A percentile compares a stretch with the other conserved stretches of the same genome.
Conservation (phyloP, 2,329 filamentous ascomycete species). For the Colletotrichum coccodes region DNA sequence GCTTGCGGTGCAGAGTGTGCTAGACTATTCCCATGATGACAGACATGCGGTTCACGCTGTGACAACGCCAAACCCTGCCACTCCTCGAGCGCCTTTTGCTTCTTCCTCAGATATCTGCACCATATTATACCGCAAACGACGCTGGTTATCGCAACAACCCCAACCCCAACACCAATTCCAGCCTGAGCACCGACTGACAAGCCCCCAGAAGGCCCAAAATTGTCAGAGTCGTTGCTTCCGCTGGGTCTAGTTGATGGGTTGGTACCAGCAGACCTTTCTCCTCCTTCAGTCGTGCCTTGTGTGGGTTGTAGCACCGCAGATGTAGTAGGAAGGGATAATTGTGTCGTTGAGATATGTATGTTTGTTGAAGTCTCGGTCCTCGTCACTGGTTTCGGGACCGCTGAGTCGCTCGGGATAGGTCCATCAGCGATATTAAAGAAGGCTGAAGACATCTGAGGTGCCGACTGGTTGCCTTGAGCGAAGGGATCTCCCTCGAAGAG, state of each 20-base stretch:
- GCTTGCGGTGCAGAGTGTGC: not conserved
- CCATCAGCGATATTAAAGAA: slow-evolving; percentile 38
- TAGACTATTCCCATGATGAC: not conserved
- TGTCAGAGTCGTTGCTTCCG: not conserved
- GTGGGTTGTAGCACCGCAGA: not conserved
- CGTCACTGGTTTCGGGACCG: not conserved
- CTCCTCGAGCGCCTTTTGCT: not conserved
- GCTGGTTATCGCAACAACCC: not conserved
- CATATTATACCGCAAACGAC: slow-evolving; percentile 6
- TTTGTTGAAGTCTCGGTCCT: not conserved
- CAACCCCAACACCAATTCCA: slow-evolving; percentile 9
- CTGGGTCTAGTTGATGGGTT: not conserved
- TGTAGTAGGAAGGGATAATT: not conserved
- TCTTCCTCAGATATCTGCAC: slow-evolving; percentile 9
- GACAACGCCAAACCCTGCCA: not conserved
- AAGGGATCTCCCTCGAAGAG: slow-evolving; percentile 33
- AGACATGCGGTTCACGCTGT: not conserved
- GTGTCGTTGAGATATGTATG: not conserved
- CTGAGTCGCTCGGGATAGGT: not conserved
- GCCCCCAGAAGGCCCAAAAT: not conserved
- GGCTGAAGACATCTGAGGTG: not conserved
- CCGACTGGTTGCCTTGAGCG: slow-evolving; percentile 19
- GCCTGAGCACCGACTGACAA: slow-evolving; percentile 7
- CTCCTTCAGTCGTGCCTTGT: not conserved
- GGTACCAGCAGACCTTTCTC: not conserved